Evolutionary conservation across 257 asterid species (phyloP), one percentile per base, ranked within the genome.

Genomic region (Petunia axillaris): DNA sequence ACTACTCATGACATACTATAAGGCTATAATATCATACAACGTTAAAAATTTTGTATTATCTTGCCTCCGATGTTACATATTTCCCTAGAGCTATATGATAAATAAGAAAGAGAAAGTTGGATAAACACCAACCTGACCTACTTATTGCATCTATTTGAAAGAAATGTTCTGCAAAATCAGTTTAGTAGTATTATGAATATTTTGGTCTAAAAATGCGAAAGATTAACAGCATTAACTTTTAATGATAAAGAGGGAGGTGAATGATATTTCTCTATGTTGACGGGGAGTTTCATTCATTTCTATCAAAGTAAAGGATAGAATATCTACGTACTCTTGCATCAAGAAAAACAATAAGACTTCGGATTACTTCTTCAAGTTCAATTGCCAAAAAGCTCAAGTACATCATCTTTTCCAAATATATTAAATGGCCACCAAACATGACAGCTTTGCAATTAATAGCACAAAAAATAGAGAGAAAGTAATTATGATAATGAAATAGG

Each of bases 351-450:
- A 6, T 35, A 35, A 25, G 15, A 3, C 54, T 67, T 67, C 14
- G 59, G 2, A 67, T 67, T 67, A 43, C 55, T 67, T 6, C 55
- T n/a, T 8, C 5, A 70, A 46, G 16, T 11, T 70, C 8, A 25
- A 44, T 70, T 41, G 59, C 43, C 59, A 70, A 70, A 70, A 70
- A 46, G 10, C 8, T 46, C 1, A 25, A 46, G 15, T 70, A 9
- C 38, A 10, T 9, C 8, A n/a, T n/a, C 11, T 0, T n/a, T 50
- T 36, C 41, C 64, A 81, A 48, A 75, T 8, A 63, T 78, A 79
- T 77, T 84, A 57, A 83, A 83, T 16, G 83, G 88, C 83, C 88
- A 88, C 86, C 91, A 84, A 86, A 84, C 83, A 73, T 68, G 50
- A 73, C 85, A 82, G 79, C 86, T 77, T 38, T 77, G 83, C 65